Percentiles rank a stretch among this genome's conserved stretches.
These are phyloP conservation scores for Puccinia triticina DNA, from an alignment of 1,284 basidiomycete genomes.

Conservation along the genomic window DNA sequence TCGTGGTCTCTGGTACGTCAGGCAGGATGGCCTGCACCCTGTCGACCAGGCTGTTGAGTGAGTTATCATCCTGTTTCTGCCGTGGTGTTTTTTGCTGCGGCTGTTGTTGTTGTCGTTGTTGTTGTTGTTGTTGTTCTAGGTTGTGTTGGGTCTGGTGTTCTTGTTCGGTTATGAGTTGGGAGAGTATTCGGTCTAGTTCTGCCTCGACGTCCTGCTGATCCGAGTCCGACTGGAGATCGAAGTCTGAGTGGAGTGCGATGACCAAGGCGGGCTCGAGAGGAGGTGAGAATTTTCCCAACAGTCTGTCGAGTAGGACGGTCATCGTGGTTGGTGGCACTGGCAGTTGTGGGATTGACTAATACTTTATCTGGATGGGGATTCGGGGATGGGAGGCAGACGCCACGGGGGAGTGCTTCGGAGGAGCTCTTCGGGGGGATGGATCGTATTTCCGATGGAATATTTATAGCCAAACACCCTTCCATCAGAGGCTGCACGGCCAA, in stretches of 20 bases:
- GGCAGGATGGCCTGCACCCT: background rate
- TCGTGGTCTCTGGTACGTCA: background rate
- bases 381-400: too few species aligned
- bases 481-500: too few species aligned
- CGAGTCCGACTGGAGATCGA: background rate
- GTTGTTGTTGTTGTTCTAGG: background rate
- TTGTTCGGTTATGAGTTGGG: constrained; percentile 2
- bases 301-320: background rate
- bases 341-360: too few species aligned
- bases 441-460: too few species aligned
- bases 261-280: constrained; percentile 13
- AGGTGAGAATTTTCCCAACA: constrained; percentile 30
- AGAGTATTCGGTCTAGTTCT: background rate
- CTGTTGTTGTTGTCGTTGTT: background rate
- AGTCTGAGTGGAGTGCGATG: constrained; percentile 34
- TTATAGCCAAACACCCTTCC: too few species aligned
- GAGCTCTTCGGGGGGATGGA: too few species aligned
- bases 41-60: background rate
- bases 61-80: too few species aligned
- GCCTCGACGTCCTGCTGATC: background rate
- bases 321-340: too few species aligned
- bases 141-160: background rate
- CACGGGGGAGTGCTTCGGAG: too few species aligned
- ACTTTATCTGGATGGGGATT: too few species aligned
- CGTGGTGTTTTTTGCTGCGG: too few species aligned